Conservation (phyloP, 495 filamentous ascomycete species). For the Penicillium chermesinum region DNA sequence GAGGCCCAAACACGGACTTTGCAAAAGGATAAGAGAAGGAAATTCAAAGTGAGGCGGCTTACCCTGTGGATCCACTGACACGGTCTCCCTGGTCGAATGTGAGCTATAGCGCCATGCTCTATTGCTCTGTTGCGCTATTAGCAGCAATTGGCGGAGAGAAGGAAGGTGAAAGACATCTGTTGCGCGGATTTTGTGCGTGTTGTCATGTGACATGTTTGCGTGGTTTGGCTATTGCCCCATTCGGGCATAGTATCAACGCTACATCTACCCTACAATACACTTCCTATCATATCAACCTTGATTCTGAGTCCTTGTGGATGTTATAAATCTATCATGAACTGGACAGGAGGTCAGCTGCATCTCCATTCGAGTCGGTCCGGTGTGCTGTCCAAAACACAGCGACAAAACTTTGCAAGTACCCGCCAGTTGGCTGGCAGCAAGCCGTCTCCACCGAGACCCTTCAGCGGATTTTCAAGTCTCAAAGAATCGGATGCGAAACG, state of each 20-base stretch:
- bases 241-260: background rate
- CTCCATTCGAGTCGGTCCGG: constrained; percentile 31
- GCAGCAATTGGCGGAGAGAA: background rate
- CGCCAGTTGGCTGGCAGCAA: constrained; percentile 14
- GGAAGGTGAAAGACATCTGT: constrained; percentile 1
- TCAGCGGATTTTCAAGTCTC: constrained; percentile 9
- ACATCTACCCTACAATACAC: background rate
- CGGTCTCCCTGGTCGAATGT: background rate
- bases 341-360: constrained; percentile 42
- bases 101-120: constrained; percentile 1
- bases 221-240: constrained; percentile 7
- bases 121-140: background rate
- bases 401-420: constrained; percentile 26
- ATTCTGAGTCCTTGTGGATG: background rate
- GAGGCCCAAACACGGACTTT: constrained; percentile 2
- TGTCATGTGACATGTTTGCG: constrained; percentile 18
- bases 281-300: background rate
- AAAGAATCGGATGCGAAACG: background rate
- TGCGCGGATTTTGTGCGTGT: constrained; percentile 12
- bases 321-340: constrained; percentile 31
- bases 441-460: constrained; percentile 8
- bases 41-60: constrained; percentile 4
- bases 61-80: constrained; percentile 4
- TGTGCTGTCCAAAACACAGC: constrained; percentile 21
- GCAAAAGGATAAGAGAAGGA: background rate